Evolutionary conservation across 176 grass and related monocot genomes (phyloP).

Genomic region (Hordeum marinum): DNA sequence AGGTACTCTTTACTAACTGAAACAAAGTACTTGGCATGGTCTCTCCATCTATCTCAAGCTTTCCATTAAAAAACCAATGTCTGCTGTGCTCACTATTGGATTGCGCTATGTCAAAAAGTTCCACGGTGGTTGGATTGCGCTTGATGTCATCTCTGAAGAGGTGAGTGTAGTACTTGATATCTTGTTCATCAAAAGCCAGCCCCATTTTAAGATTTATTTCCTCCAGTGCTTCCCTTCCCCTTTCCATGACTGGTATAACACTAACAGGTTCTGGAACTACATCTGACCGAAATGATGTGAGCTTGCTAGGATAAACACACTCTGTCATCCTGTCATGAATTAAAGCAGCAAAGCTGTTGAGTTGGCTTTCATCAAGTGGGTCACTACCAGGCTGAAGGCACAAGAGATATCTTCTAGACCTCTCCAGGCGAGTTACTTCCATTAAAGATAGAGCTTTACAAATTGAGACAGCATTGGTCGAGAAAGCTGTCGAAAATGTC

Average conservation of each 20-base stretch:
- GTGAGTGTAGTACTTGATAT: slow-evolving; percentile 76
- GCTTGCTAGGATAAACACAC: slow-evolving; percentile 66
- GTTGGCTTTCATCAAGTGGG: slow-evolving; percentile 52
- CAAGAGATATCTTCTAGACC: slow-evolving; percentile 78
- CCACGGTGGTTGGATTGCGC: slow-evolving; percentile 73
- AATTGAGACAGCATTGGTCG: slow-evolving; percentile 77
- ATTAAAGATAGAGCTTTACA: slow-evolving; percentile 66
- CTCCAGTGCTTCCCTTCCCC: slow-evolving; percentile 67
- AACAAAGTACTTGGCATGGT: slow-evolving; percentile 70
- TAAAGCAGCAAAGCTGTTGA: slow-evolving; percentile 55
- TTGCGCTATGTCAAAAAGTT: slow-evolving; percentile 91
- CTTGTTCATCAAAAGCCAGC: slow-evolving; percentile 91
- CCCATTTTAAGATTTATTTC: slow-evolving; percentile 93
- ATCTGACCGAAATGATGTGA: slow-evolving; percentile 55
- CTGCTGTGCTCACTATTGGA: slow-evolving; percentile 89
- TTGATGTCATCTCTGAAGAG: slow-evolving; percentile 92
- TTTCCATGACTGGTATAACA: slow-evolving; percentile 68
- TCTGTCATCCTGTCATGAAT: slow-evolving; percentile 97
- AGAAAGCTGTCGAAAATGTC: slow-evolving; percentile 90
- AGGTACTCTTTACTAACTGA: slow-evolving; percentile 75
- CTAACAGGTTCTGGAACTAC: slow-evolving; percentile 58
- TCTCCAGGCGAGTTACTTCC: slow-evolving; percentile 73
- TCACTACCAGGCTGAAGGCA: slow-evolving; percentile 43
- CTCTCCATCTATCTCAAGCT: slow-evolving; percentile 69
- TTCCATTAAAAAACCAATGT: slow-evolving; percentile 93